Conservation (phyloP, 2,329 filamentous ascomycete genomes). For the Colletotrichum godetiae region DNA sequence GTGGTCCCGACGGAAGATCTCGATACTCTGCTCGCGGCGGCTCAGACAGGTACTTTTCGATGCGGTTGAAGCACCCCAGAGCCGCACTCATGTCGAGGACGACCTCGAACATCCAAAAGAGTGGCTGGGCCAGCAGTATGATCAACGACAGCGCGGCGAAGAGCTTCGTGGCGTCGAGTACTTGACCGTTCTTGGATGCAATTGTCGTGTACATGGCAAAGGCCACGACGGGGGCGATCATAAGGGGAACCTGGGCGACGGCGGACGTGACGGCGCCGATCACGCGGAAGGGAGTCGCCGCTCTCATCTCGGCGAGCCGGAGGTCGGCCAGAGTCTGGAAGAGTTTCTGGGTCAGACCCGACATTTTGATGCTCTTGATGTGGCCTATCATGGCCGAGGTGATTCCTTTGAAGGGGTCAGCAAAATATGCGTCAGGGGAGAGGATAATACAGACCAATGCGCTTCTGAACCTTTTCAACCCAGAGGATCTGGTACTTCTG, state of each 20-base stretch:
- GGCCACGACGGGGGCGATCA: slow-evolving; percentile 35
- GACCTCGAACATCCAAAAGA: slow-evolving; percentile 51
- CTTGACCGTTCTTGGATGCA: slow-evolving; percentile 9
- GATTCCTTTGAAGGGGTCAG: slow-evolving; percentile 41
- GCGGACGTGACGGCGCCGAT: slow-evolving; percentile 48
- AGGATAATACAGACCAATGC: slow-evolving; percentile 55
- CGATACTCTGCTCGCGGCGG: slow-evolving; percentile 42
- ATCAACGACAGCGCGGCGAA: slow-evolving; percentile 40
- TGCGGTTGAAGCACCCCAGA: slow-evolving; percentile 41
- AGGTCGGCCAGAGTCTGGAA: slow-evolving; percentile 37
- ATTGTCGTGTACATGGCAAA: slow-evolving; percentile 29
- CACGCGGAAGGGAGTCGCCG: slow-evolving; percentile 43
- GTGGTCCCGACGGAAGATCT: neutral
- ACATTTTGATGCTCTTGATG: slow-evolving; percentile 64
- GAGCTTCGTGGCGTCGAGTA: slow-evolving; percentile 29
- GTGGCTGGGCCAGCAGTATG: slow-evolving; percentile 39
- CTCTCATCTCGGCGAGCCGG: slow-evolving; percentile 38
- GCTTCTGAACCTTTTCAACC: slow-evolving; percentile 60
- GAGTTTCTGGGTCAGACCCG: slow-evolving; percentile 57
- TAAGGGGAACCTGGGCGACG: slow-evolving; percentile 44
- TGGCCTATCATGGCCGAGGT: slow-evolving; percentile 59
- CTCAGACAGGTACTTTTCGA: slow-evolving; percentile 41
- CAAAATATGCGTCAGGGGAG: slow-evolving; percentile 1
- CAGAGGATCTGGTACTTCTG: slow-evolving; percentile 49
- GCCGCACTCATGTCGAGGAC: slow-evolving; percentile 36